Evolutionary conservation across 2,329 filamentous ascomycete species (phyloP).

Genomic region (Phoma sp.): DNA sequence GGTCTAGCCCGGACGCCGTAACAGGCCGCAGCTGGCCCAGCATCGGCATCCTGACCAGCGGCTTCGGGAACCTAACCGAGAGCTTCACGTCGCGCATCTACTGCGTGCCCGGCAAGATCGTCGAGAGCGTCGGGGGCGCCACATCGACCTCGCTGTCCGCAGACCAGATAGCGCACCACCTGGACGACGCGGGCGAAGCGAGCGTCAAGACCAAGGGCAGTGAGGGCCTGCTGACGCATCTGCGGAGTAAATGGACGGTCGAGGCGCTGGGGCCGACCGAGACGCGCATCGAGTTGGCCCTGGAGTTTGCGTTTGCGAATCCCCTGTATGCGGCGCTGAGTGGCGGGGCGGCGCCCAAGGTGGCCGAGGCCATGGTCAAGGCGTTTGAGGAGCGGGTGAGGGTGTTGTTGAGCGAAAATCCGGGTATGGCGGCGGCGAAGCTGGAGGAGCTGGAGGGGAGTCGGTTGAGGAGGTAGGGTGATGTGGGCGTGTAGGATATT

Average conservation of each 20-base stretch:
- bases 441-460: constrained; percentile 40
- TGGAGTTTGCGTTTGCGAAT: constrained; percentile 86
- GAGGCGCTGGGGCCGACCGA: constrained; percentile 53
- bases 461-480: constrained; percentile 19
- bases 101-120: constrained; percentile 74
- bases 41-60: constrained; percentile 79
- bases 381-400: constrained; percentile 86
- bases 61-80: constrained; percentile 84
- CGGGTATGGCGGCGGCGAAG: constrained; percentile 27
- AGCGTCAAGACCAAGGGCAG: constrained; percentile 5
- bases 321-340: constrained; percentile 87
- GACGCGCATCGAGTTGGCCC: constrained; percentile 77
- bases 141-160: constrained; percentile 54
- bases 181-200: constrained; percentile 26
- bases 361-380: constrained; percentile 87
- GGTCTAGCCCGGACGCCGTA: constrained; percentile 62
- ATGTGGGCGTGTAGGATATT: neutral
- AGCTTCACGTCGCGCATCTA: constrained; percentile 80
- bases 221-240: constrained; percentile 65
- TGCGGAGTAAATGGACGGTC: constrained; percentile 74
- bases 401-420: constrained; percentile 53
- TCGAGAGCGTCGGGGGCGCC: constrained; percentile 77
- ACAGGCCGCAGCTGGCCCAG: constrained; percentile 68
- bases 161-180: constrained; percentile 52
- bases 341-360: constrained; percentile 78